Base-by-base conservation (phyloP, 306 rosid species). In the Sindora glabra region DNA sequence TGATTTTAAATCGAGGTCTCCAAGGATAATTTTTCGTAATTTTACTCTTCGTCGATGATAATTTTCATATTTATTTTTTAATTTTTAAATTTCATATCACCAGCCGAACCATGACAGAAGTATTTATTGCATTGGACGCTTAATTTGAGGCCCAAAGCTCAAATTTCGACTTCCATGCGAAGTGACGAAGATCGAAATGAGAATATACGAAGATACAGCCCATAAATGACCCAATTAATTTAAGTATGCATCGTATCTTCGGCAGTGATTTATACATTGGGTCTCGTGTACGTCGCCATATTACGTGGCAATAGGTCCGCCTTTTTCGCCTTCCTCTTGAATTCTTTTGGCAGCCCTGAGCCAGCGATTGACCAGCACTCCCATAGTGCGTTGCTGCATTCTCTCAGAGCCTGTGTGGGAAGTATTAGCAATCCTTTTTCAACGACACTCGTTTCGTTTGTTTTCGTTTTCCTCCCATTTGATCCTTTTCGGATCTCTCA, bases 321-420 rank as follows among this genome's bases (percentile, higher is more conserved):
- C 38, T 41, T 46, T 67, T 67, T 27, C 53, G 45, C 56, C 17
- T 53, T 8, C 54, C 50, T 57, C 15, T 14, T 21, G 38, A 39
- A 27, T 49, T 69, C 39, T 46, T 37, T 22, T 48, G 50, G 59
- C 34, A 68, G 11, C 17, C 63, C 64, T 34, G 52, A 51, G 61
- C 13, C 15, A 48, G 25, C 17, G 7, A 46, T 27, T 2, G 51
- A 30, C 46, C 37, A 30, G 4, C 13, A 3, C 32, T 34, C 45
- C 49, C 8, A 39, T 40, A 24, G 48, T 13, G 36, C 39, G 21
- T 22, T 2, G 13, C 51, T 46, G 49, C 48, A 23, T 67, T 46
- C 8, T 56, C 57, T 65, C 53, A 5, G 16, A 34, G 34, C 34
- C 34, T 1, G 34, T 9, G 34, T 4, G 5, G 8, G 34, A 34